A percentile compares a stretch with the other conserved stretches of the same genome.
Evolutionary conservation across 2,329 filamentous ascomycete genomes (phyloP).

Genomic region (Trichophyton simii): DNA sequence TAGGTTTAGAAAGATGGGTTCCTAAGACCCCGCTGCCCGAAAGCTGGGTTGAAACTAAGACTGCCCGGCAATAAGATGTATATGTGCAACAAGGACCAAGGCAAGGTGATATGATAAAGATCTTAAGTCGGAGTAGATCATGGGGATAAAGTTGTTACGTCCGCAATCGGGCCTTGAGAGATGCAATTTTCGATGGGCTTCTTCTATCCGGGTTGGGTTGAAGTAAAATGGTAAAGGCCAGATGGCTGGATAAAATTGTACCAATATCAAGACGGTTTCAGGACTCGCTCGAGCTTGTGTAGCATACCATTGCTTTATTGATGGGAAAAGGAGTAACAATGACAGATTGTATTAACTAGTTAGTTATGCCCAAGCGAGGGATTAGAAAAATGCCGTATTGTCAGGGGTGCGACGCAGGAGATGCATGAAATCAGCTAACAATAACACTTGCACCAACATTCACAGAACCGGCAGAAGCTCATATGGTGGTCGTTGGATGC

Average conservation of each 20-base stretch:
- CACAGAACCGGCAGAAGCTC: not conserved
- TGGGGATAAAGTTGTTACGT: not conserved
- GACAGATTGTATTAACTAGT: not conserved
- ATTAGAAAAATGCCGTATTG: not conserved
- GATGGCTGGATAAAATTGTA: not conserved
- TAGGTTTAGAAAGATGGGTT: not conserved
- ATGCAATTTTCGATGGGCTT: not conserved
- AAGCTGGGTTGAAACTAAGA: not conserved
- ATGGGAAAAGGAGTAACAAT: not conserved
- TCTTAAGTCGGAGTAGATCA: not conserved
- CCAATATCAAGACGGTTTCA: not conserved
- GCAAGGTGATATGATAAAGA: not conserved
- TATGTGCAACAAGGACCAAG: not conserved
- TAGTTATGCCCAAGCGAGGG: not conserved
- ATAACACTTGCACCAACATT: not conserved
- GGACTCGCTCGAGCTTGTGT: slow-evolving; percentile 1
- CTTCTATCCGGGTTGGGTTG: not conserved
- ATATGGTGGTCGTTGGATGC: not conserved
- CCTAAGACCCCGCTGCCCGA: not conserved
- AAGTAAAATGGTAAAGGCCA: not conserved
- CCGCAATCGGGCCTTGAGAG: not conserved
- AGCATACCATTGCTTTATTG: not conserved
- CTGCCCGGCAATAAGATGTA: not conserved
- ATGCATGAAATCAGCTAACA: not conserved
- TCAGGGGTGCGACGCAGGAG: not conserved